Evolutionary conservation across 352 stramenopile genomes (phyloP).

Genomic region (Phytopythium oedochilum): DNA sequence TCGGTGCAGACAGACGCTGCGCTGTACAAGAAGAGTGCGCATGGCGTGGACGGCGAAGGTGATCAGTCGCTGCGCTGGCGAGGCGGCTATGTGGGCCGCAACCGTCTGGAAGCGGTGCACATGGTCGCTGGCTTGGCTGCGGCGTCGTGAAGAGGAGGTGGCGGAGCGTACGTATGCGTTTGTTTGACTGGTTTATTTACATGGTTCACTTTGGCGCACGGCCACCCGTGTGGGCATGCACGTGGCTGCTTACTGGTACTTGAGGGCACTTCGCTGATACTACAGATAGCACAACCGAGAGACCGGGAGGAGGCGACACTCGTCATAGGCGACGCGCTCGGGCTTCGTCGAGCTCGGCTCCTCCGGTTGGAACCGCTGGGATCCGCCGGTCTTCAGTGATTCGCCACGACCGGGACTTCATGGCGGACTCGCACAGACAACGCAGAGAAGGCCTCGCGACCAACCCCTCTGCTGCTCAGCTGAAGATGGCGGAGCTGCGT

Average conservation of each 20-base stretch:
- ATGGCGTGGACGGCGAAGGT: background rate
- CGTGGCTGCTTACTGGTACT: constrained; percentile 1
- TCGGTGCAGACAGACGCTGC: background rate
- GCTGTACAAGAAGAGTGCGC: background rate
- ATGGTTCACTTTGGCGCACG: constrained; percentile 3
- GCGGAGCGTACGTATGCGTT: too few species aligned
- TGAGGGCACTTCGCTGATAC: background rate
- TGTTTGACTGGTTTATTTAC: constrained; percentile 3
- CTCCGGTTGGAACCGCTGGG: background rate
- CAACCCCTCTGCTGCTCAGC: background rate
- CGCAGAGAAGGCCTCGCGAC: background rate
- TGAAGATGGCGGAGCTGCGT: constrained; percentile 3
- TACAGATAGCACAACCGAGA: background rate
- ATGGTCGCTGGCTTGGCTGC: background rate
- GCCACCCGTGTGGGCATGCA: background rate
- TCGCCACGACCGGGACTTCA: background rate
- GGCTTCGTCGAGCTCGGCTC: background rate
- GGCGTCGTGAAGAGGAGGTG: background rate
- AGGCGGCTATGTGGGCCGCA: background rate
- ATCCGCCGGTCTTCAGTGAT: background rate
- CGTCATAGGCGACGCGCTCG: background rate
- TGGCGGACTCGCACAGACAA: background rate
- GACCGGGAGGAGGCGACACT: background rate
- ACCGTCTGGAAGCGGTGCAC: background rate
- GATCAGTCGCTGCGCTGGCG: constrained; percentile 1